Conservation (phyloP, 2,329 filamentous ascomycete genomes). For the Scopulariopsis brevicaulis region DNA sequence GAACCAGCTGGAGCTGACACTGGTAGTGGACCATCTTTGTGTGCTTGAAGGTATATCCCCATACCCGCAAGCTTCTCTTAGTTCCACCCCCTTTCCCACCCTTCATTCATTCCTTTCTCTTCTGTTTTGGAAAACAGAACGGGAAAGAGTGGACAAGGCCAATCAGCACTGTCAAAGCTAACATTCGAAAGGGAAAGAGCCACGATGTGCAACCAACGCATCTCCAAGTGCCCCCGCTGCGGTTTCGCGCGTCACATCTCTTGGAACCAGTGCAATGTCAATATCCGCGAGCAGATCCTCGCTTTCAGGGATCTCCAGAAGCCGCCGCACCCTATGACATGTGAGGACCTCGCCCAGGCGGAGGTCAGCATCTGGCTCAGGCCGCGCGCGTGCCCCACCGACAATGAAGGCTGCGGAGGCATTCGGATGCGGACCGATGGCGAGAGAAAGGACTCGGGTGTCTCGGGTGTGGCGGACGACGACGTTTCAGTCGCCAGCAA, state of each 20-base stretch:
- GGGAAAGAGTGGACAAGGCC: background rate
- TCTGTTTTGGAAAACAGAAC: background rate
- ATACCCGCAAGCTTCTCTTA: background rate
- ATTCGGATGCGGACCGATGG: background rate
- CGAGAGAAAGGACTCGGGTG: background rate
- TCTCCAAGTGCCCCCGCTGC: constrained; percentile 9
- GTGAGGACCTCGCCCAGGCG: background rate
- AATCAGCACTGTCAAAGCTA: background rate
- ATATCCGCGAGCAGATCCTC: constrained; percentile 4
- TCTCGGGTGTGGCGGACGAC: background rate
- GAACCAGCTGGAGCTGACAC: background rate
- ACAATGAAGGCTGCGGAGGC: constrained; percentile 1
- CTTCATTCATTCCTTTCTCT: background rate
- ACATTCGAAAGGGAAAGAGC: background rate
- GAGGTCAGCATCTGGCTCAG: background rate
- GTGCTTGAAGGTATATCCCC: background rate
- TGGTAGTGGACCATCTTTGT: background rate
- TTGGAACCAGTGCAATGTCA: constrained; percentile 7
- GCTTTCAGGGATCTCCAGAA: background rate
- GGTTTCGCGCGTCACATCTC: constrained; percentile 8
- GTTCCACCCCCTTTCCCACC: background rate
- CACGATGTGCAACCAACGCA: constrained; percentile 9
- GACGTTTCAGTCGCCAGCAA: background rate
- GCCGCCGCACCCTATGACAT: background rate
- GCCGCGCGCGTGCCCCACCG: constrained; percentile 1